Conservation (phyloP, 495 filamentous ascomycete species). For the Parachaetomium inaequale region DNA sequence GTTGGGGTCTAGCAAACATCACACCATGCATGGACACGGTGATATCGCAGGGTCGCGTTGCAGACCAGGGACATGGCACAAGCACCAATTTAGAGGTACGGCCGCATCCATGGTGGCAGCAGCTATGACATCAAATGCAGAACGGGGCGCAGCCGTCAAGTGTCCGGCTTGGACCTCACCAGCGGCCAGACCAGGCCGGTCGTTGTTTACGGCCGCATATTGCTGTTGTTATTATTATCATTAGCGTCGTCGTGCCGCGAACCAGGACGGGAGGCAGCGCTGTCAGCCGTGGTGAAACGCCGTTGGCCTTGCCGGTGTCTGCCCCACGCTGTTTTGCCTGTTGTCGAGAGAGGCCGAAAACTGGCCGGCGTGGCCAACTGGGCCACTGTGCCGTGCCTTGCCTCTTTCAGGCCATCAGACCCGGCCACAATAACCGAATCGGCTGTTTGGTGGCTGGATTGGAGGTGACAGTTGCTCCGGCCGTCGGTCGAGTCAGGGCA, state of each 20-base stretch:
- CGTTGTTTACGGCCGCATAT: not conserved
- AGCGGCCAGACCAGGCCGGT: not conserved
- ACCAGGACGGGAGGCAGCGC: slow-evolving; percentile 2
- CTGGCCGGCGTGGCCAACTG: slow-evolving; percentile 21
- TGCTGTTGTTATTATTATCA: slow-evolving; percentile 7
- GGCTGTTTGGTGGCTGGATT: slow-evolving; percentile 29
- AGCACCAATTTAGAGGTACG: slow-evolving; percentile 12
- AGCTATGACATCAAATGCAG: not conserved
- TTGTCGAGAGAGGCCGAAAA: slow-evolving; percentile 19
- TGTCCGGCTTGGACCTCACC: not conserved
- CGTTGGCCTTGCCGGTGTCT: slow-evolving; percentile 13
- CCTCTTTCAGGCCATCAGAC: slow-evolving; percentile 25
- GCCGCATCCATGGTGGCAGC: not conserved
- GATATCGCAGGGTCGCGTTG: not conserved
- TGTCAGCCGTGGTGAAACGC: slow-evolving; percentile 18
- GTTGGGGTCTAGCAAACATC: slow-evolving; percentile 16
- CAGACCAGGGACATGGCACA: slow-evolving; percentile 2
- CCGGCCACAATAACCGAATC: slow-evolving; percentile 33
- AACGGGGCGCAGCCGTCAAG: slow-evolving; percentile 4
- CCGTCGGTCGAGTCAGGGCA: not conserved
- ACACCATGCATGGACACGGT: not conserved
- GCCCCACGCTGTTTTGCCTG: slow-evolving; percentile 12
- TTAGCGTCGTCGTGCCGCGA: slow-evolving; percentile 15
- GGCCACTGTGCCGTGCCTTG: slow-evolving; percentile 31
- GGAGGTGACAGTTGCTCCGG: not conserved